Base-by-base conservation (phyloP, 2,329 filamentous ascomycete species). In the Pestalotiopsis sp. region DNA sequence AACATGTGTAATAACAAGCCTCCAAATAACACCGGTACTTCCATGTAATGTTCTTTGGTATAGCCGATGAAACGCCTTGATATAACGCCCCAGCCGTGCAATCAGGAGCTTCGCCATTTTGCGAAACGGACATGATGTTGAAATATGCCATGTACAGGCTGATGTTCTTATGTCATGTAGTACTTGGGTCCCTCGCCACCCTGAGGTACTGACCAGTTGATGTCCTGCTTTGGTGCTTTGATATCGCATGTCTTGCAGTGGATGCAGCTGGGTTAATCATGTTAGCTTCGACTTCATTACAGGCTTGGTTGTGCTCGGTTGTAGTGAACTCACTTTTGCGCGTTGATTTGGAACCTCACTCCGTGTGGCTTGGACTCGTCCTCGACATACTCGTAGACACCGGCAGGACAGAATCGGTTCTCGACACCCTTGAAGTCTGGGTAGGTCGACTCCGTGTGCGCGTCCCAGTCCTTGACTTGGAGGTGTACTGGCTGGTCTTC, bases 231-330 rank as follows among this genome's bases (percentile, higher is more conserved):
- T 7, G 96, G 96, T 17, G 94, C 95, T 84, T 99, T 99, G 84
- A 99, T 99, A 81, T 99, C 96, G 80, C 96, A 99, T 14, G 96
- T 99, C 88, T 99, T 99, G 87, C 96, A 99, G 83, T 99, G 96
- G 73, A 99, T 97, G 80, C 96, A 99, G 83, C 95, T 97, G 74
- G 56, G 25, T 20, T 17, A 12, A 31, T 1, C 4, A 9, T 4
- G 45, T 66, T 66, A 66, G 49, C 25, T 12, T 49, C 20, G 17
- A 23, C 12, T 13, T 27, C 23, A 25, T 23, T 20, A 23, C 60
- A 57, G 14, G 45, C 12, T 41, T 31, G 31, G 31, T 36, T 36
- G 31, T 36, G 31, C 31, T 36, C 9, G 7, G 20, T 23, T 9
- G 6, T 2, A n/a, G 20, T n/a, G 4, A 4, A 90, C 93, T 89